Conservation (phyloP, 1,284 basidiomycete species). For the Mycena citricolor region DNA sequence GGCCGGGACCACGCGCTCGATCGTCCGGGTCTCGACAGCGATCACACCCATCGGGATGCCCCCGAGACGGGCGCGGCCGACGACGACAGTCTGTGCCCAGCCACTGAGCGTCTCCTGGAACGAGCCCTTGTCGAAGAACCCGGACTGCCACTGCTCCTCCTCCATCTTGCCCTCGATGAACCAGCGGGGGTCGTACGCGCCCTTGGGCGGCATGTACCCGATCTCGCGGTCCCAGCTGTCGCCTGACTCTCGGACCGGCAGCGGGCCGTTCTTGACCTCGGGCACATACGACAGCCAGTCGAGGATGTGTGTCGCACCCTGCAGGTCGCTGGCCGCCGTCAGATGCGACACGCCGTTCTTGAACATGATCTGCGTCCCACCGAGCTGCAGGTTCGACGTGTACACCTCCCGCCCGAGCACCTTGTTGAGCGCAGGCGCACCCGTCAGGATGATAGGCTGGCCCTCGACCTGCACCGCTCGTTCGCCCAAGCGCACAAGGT, state of each 20-base stretch:
- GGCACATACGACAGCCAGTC: constrained; percentile 97
- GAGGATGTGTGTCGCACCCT: constrained; percentile 90
- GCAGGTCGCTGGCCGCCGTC: constrained; percentile 91
- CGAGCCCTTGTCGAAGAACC: constrained; percentile 96
- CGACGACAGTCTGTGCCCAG: constrained; percentile 98
- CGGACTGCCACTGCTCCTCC: constrained; percentile 80
- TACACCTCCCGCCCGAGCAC: constrained; percentile 99
- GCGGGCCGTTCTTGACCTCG: constrained; percentile 70
- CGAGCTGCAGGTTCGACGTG: constrained; percentile 97
- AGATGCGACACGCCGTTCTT: constrained; percentile 99
- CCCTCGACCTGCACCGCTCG: constrained; percentile 99
- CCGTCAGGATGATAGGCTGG: constrained; percentile 98
- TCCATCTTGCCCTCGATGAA: constrained; percentile 94
- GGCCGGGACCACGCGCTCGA: constrained; percentile 95
- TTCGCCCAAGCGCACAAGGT: constrained; percentile 97
- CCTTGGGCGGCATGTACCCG: constrained; percentile 88
- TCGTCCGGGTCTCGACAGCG: constrained; percentile 96
- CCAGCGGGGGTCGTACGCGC: constrained; percentile 96
- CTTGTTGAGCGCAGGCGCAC: constrained; percentile 97
- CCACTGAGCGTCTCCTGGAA: constrained; percentile 96
- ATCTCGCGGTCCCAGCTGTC: constrained; percentile 95
- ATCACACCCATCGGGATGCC: constrained; percentile 99
- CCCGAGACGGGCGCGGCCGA: constrained; percentile 93
- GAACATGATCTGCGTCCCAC: constrained; percentile 99
- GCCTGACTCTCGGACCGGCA: constrained; percentile 71